A percentile compares a stretch with the other conserved stretches of the same genome.
These are phyloP conservation scores for Fusarium sp. DNA, from an alignment of 2,329 filamentous ascomycete genomes.

Conservation along the genomic window DNA sequence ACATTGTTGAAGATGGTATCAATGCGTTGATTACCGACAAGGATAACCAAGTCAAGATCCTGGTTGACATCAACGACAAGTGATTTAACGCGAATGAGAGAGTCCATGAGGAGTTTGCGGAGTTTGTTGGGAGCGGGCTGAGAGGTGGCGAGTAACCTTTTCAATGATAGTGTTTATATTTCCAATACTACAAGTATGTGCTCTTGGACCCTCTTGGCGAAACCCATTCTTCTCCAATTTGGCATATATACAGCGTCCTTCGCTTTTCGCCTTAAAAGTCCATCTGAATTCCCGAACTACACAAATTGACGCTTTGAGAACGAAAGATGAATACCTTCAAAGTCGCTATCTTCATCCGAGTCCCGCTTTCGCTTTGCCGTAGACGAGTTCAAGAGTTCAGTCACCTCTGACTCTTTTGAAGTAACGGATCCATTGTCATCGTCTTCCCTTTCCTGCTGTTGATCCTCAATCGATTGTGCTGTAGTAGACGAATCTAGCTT, in stretches of 20 bases:
- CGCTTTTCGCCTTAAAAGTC: no score
- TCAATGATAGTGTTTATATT: not conserved
- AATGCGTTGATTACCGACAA: constrained; percentile 68
- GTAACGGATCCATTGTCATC: not conserved
- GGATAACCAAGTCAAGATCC: constrained; percentile 72
- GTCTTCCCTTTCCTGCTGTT: not conserved
- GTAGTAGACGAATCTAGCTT: not conserved
- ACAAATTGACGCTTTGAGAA: not conserved
- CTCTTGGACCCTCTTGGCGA: no score
- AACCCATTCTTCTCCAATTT: not conserved
- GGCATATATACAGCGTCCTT: no score
- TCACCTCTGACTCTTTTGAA: not conserved
- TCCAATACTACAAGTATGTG: not conserved
- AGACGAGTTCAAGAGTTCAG: not conserved
- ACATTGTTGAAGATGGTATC: constrained; percentile 69
- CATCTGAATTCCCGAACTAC: not conserved
- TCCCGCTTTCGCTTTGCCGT: not conserved
- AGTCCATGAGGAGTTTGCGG: not conserved
- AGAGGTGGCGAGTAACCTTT: not conserved
- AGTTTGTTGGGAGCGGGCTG: not conserved
- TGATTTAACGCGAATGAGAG: not conserved
- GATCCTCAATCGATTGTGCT: not conserved
- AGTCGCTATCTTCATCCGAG: not conserved
- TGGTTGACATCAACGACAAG: constrained; percentile 60
- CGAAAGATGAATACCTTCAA: not conserved